phyloP scores from a whole-genome alignment of 495 filamentous ascomycete genomes.

The Penicillium coprophilum region DNA sequence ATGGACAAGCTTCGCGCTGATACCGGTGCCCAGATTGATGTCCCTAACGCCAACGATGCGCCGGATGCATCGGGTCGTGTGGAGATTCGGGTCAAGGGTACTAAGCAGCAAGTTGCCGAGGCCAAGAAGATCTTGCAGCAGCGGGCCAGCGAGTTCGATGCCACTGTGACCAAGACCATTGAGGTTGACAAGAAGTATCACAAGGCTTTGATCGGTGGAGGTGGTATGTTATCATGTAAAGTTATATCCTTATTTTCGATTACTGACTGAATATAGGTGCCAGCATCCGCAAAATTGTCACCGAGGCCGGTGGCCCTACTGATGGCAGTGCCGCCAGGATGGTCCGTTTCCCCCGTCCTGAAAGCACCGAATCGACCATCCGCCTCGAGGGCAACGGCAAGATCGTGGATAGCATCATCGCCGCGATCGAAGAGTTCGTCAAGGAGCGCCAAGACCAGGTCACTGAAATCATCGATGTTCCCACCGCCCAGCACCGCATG shows the following conservation, averaged over 20 bases:
- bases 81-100: slow-evolving; percentile 86
- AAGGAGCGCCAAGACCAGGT: slow-evolving; percentile 75
- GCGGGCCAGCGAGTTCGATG: slow-evolving; percentile 79
- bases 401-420: slow-evolving; percentile 86
- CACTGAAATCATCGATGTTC: slow-evolving; percentile 72
- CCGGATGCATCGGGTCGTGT: slow-evolving; percentile 63
- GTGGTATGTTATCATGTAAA: slow-evolving; percentile 59
- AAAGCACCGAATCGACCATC: slow-evolving; percentile 74
- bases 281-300: slow-evolving; percentile 82
- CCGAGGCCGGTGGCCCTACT: slow-evolving; percentile 83
- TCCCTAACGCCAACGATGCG: slow-evolving; percentile 66
- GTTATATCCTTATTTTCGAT: not conserved
- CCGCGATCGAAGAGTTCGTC: slow-evolving; percentile 75
- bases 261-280: slow-evolving; percentile 61
- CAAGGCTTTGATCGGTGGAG: slow-evolving; percentile 80
- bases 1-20: slow-evolving; percentile 84
- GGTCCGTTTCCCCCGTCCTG: slow-evolving; percentile 86
- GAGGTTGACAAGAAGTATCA: slow-evolving; percentile 91
- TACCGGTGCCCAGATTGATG: slow-evolving; percentile 84
- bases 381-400: slow-evolving; percentile 77
- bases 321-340: slow-evolving; percentile 78
- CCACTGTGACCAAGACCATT: slow-evolving; percentile 77
- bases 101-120: slow-evolving; percentile 81
- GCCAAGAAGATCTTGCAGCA: slow-evolving; percentile 86
- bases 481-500: slow-evolving; percentile 81